Conservation (phyloP, 108 stramenopile genomes). For the Cyclotella cryptica region DNA sequence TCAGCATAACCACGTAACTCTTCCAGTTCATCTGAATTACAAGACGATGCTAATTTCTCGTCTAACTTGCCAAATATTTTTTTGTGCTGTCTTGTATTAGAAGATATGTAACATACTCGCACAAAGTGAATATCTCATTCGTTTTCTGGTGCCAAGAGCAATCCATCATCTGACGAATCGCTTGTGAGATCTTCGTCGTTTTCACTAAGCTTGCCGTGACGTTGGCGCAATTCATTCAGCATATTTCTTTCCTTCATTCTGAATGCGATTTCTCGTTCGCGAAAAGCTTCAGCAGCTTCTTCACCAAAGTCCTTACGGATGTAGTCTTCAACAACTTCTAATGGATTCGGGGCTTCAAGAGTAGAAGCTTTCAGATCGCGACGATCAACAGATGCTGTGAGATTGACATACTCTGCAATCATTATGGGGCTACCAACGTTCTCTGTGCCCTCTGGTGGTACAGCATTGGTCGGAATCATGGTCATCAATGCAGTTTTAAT, state of each 20-base stretch:
- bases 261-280: conserved; percentile 31
- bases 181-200: too few relatives aligned
- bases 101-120: too few relatives aligned
- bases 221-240: conserved; percentile 27
- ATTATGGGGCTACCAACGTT: conserved; percentile 44
- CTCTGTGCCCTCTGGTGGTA: conserved; percentile 40
- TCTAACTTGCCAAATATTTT: too few relatives aligned
- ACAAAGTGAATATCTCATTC: too few relatives aligned
- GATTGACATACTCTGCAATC: conserved; percentile 46
- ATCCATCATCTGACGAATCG: too few relatives aligned
- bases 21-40: too few relatives aligned
- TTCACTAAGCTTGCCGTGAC: conserved; percentile 35
- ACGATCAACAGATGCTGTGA: conserved; percentile 23
- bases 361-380: conserved; percentile 32
- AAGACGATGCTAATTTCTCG: too few relatives aligned
- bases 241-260: conserved; percentile 37
- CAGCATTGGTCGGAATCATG: conserved; percentile 55
- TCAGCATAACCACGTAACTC: too few relatives aligned
- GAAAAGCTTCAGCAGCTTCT: conserved; percentile 47
- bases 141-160: too few relatives aligned
- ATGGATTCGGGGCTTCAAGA: conserved; percentile 31
- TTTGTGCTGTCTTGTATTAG: too few relatives aligned
- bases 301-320: conserved; percentile 47
- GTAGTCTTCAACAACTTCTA: conserved; percentile 45
- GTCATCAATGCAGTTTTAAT: conserved; percentile 44